Evolutionary conservation across 2,329 filamentous ascomycete genomes (phyloP).

Genomic region (Ceratocystis harringtonii): DNA sequence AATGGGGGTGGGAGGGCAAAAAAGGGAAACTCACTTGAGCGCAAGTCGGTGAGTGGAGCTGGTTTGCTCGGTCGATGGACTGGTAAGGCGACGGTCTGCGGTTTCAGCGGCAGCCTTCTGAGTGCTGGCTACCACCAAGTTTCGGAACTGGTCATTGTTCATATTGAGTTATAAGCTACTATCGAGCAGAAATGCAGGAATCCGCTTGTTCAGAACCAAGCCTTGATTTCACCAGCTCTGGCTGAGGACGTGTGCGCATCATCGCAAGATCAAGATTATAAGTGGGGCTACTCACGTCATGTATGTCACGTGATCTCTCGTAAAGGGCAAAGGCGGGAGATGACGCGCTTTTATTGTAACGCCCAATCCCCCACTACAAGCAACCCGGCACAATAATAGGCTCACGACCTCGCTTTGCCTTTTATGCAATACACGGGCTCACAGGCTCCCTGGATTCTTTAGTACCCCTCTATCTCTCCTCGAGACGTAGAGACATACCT

Average conservation of each 20-base stretch:
- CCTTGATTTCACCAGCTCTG: background rate
- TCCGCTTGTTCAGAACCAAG: too few species aligned
- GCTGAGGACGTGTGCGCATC: background rate
- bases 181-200: too few species aligned
- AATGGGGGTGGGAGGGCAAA: background rate
- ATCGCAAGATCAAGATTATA: background rate
- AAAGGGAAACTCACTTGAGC: conserved; percentile 33
- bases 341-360: background rate
- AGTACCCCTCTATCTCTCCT: too few species aligned
- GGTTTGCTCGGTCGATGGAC: background rate
- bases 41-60: conserved; percentile 6
- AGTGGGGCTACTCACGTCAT: conserved; percentile 6
- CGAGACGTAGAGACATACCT: too few species aligned
- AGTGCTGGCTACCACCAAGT: conserved; percentile 46
- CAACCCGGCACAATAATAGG: background rate
- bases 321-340: background rate
- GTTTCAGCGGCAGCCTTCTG: conserved; percentile 26
- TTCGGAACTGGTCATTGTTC: conserved; percentile 93
- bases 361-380: background rate
- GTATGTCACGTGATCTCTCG: conserved; percentile 10
- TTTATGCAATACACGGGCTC: too few species aligned
- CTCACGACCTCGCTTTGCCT: too few species aligned
- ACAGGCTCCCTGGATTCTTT: too few species aligned
- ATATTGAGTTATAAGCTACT: conserved; percentile 33
- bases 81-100: background rate